Base-by-base conservation (phyloP, 169 alveolate genomes). In the Plasmodium yoelii region DNA sequence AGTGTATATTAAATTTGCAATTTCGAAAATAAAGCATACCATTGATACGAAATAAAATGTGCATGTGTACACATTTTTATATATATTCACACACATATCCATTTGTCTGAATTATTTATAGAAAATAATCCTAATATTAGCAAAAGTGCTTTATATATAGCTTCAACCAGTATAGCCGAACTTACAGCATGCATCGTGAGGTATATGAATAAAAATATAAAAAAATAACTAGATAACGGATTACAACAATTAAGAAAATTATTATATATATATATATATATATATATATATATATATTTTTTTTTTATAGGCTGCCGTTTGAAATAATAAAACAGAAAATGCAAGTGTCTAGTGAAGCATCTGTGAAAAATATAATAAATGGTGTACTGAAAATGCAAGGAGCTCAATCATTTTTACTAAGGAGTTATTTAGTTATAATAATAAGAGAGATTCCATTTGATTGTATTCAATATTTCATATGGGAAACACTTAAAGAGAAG, bases 371-470 rank as follows among this genome's bases (percentile, higher is more conserved):
- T 39, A 95, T 97, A 44, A 87, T 92, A 24, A 61, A 60, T 19
- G 90, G 91, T n/a, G 94, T 97, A 24, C 87, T 88, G 51, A 92
- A 88, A 60, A 67, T 70, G 6, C 94, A 94, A 84, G 98, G 98
- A 6, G 44, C 88, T 55, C 53, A 87, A 42, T 98, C 97, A 28
- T 93, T 97, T 82, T 96, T 95, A 67, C 90, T 93, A 42, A 98
- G 98, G 22, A 92, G 96, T 88, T 73, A 90, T 72, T 90, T 98
- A 13, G 88, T 96, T n/a, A 69, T 94, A 13, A 87, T 94, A 51
- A 86, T 93, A 87, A 92, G 98, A 44, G 99, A 97, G 68, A 91
- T 97, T 56, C 99, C 99, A 18, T 97, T 97, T 80, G 97, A 95
- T 67, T 95, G 95, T 28, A 93, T 97, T 34, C 97, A 97, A 91